phyloP scores from a whole-genome alignment of 192 early-diverging fungal species.

The Allomyces arbusculus region DNA sequence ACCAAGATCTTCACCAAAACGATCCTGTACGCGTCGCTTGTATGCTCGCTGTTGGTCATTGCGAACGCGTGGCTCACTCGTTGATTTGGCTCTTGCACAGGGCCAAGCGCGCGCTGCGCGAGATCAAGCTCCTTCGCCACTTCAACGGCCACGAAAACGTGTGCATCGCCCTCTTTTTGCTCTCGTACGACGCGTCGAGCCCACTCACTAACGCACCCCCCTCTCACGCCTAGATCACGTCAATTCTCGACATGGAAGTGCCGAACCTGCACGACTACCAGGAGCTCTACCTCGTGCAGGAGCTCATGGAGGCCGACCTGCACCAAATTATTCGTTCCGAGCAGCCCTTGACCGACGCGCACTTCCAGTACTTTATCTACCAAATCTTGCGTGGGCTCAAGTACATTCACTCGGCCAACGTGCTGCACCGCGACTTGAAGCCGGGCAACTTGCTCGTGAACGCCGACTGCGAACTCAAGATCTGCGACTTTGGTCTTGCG shows the following conservation, averaged over 20 bases:
- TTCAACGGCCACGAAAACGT: slow-evolving; percentile 89
- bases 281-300: slow-evolving; percentile 49
- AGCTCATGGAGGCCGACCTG: slow-evolving; percentile 98
- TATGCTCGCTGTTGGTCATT: no score
- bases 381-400: slow-evolving; percentile 92
- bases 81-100: background rate
- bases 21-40: slow-evolving; percentile 22
- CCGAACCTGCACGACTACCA: slow-evolving; percentile 65
- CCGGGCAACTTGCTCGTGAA: slow-evolving; percentile 77
- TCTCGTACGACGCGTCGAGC: no score
- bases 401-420: slow-evolving; percentile 95
- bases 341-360: slow-evolving; percentile 84
- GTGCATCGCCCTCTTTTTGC: slow-evolving; percentile 23
- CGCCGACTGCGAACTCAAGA: slow-evolving; percentile 82
- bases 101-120: slow-evolving; percentile 71
- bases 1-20: slow-evolving; percentile 63
- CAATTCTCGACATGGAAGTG: slow-evolving; percentile 76
- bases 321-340: slow-evolving; percentile 85
- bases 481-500: slow-evolving; percentile 97
- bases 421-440: slow-evolving; percentile 95
- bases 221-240: slow-evolving; percentile 46
- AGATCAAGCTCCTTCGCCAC: slow-evolving; percentile 80
- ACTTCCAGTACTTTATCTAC: slow-evolving; percentile 98
- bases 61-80: no score
- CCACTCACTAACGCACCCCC: no score